Evolutionary conservation across 2,329 filamentous ascomycete genomes (phyloP), one percentile per base, ranked within the genome.

Genomic region (Westerdykella aurantiaca): DNA sequence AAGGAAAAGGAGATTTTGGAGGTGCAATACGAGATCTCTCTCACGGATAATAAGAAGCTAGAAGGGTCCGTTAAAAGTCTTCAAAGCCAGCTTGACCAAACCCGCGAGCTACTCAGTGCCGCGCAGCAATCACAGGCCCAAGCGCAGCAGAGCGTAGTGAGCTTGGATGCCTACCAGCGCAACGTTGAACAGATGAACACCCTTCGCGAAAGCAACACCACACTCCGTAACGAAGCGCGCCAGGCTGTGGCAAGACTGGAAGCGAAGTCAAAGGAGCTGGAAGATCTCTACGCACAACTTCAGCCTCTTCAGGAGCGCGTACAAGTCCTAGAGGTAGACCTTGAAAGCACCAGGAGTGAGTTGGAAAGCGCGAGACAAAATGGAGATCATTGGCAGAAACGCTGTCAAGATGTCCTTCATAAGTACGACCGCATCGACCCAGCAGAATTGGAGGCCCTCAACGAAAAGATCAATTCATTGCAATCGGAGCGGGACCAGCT

Each of bases 1-100:
- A 85, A 88, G 34, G 94, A 98, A 70, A 98, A 97, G 73, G 93
- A 97, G 64, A 97, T 98, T 52, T 79, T 96, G 7, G 91, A 98
- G 56, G 88, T 96, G n/a, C 91, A 97, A 60, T 86, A 89, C 57
- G 90, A 96, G 55, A 76, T 97, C 37, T 90, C 91, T 57, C 77
- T 83, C 0, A 88, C 95, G 57, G 93, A 98, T 68, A 78, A 82
- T 42, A 95, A 94, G 69, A 82, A 93, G 42, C 70, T 96, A 34
- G 87, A 91, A 59, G 88, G 96, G 57, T 89, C 97, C 61, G 78
- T 96, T 18, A 85, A 95, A 40, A 90, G 95, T 62, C 78, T 84
- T 7, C 88, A 93, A 57, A 81, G 81, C 17, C 88, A 97, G 63
- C 81, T 98, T 6, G 93, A 98, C 49, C 89, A 96, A 55, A 80